phyloP scores from a whole-genome alignment of 163 green algal genomes.

The Scenedesmus sp. region DNA sequence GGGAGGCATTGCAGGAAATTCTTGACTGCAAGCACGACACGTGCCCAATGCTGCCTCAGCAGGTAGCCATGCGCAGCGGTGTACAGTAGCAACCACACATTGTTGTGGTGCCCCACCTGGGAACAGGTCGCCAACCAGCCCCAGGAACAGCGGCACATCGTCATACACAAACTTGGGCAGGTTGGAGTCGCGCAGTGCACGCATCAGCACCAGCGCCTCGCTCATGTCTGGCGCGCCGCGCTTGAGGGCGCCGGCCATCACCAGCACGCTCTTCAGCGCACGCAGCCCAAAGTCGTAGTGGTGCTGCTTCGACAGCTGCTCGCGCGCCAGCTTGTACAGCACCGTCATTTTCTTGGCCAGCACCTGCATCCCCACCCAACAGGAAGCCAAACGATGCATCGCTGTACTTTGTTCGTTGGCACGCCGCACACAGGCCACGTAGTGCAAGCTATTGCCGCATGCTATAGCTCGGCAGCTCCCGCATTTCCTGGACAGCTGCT shows the following conservation, averaged over 20 bases:
- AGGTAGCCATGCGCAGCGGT: not conserved
- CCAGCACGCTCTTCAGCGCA: slow-evolving; percentile 89
- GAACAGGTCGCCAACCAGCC: slow-evolving; percentile 87
- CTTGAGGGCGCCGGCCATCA: slow-evolving; percentile 92
- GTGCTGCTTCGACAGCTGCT: slow-evolving; percentile 94
- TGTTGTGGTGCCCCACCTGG: slow-evolving; percentile 64
- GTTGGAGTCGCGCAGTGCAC: slow-evolving; percentile 92
- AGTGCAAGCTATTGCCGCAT: not conserved
- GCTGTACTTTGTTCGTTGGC: not conserved
- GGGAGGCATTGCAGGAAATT: too few species aligned
- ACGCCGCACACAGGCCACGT: not conserved
- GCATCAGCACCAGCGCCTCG: slow-evolving; percentile 90
- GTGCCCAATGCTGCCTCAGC: not conserved
- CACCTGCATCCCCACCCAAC: slow-evolving; percentile 51
- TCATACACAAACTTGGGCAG: slow-evolving; percentile 95
- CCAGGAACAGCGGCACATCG: slow-evolving; percentile 93
- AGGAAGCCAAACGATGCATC: not conserved
- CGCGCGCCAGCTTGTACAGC: slow-evolving; percentile 89
- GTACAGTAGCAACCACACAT: not conserved
- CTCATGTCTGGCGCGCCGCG: slow-evolving; percentile 83
- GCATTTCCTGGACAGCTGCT: not conserved
- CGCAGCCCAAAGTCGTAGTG: slow-evolving; percentile 95
- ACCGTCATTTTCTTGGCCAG: slow-evolving; percentile 96
- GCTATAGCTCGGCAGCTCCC: not conserved
- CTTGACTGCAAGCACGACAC: too few species aligned